phyloP scores from a whole-genome alignment of 257 asterid species.

The Mitragyna speciosa region DNA sequence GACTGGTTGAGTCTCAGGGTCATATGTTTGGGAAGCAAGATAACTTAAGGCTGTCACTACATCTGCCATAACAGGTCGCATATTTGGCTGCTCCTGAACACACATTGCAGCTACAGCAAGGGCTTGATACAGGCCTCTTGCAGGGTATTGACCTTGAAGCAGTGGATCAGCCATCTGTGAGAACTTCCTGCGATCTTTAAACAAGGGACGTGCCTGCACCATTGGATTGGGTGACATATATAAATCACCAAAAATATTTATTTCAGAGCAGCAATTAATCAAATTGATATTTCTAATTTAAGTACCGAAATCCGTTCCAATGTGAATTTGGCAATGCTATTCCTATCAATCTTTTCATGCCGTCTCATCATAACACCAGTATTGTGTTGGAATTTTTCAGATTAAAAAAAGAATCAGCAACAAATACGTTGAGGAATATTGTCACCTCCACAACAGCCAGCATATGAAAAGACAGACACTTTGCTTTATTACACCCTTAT shows the following conservation, averaged over 20 bases:
- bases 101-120: constrained; percentile 68
- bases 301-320: not conserved
- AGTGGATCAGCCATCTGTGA: constrained; percentile 54
- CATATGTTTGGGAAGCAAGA: constrained; percentile 60
- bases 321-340: not conserved
- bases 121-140: constrained; percentile 52
- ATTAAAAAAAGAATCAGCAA: not conserved
- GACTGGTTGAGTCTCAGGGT: constrained; percentile 43
- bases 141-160: constrained; percentile 54
- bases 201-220: constrained; percentile 55
- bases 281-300: not conserved
- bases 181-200: constrained; percentile 57
- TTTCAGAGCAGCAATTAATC: not conserved
- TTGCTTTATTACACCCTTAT: not conserved
- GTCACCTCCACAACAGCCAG: not conserved
- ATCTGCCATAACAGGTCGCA: constrained; percentile 69
- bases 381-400: not conserved
- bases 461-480: not conserved
- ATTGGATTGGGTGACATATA: not conserved
- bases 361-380: not conserved
- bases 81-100: constrained; percentile 56
- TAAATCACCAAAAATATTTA: not conserved
- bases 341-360: not conserved
- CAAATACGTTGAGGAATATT: not conserved
- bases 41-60: constrained; percentile 63